Conservation (phyloP, 2,329 filamentous ascomycete species). For the Colletotrichum chlorophyti region DNA sequence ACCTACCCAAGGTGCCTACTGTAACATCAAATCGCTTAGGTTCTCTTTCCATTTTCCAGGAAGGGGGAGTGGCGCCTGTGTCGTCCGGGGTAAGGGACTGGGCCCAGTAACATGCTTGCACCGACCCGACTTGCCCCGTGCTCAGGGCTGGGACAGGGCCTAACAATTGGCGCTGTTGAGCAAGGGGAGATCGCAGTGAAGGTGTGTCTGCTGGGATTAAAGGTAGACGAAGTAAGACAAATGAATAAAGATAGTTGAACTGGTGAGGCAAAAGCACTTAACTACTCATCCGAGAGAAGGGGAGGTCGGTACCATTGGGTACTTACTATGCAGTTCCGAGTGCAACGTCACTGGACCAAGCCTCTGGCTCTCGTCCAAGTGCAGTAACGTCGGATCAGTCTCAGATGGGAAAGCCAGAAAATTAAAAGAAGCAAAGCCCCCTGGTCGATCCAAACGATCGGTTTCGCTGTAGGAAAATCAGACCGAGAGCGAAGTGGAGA, state of each 20-base stretch:
- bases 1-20: constrained; percentile 12
- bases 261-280: no score
- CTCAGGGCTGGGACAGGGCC: constrained; percentile 1
- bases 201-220: no score
- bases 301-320: no score
- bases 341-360: constrained; percentile 9
- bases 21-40: constrained; percentile 9
- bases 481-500: no score
- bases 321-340: neutral
- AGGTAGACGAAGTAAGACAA: no score
- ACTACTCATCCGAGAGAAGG: no score
- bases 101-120: constrained; percentile 11
- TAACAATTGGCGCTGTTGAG: neutral
- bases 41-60: no score
- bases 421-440: neutral
- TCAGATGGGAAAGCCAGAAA: neutral
- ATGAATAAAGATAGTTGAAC: no score
- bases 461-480: constrained; percentile 3
- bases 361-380: neutral
- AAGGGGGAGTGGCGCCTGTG: constrained; percentile 13
- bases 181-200: no score
- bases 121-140: constrained; percentile 12
- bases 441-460: constrained; percentile 8
- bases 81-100: constrained; percentile 25
- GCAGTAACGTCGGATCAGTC: constrained; percentile 7